Base-by-base conservation (phyloP, 139 green algal genomes). In the Ettlia oleoabundans region DNA sequence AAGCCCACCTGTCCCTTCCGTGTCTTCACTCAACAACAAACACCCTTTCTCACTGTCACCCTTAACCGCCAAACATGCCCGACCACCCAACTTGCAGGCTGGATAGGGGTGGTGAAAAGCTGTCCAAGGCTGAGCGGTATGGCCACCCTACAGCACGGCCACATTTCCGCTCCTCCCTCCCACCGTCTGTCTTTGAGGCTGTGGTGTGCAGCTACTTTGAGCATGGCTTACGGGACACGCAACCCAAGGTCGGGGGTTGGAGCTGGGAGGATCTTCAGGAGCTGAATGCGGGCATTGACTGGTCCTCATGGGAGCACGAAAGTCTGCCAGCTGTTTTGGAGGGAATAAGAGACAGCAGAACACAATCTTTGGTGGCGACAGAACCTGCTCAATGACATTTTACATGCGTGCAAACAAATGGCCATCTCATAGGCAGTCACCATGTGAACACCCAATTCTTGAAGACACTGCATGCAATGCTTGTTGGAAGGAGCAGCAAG, bases 151-250 rank as follows among this genome's bases (percentile, higher is more conserved):
- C 77, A 18, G 61, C 68, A 26, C 78, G 91, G 0, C 87, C 78
- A 24, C 70, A 93, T 47, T 66, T 81, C 53, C 13, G 30, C 40
- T 92, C 84, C n/a, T 61, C 37, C 30, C 75, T 93, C 10, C 53
- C 83, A 4, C 83, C 85, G 1, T 58, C 65, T 1, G 35, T n/a
- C 13, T 82, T 93, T 74, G 68, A 78, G 35, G 88, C 88, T 7
- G 52, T 92, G 6, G 90, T 95, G 42, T 35, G 83, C 28, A 91
- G 84, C 81, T 95, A 88, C 76, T 80, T 92, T 26, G 80, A 83
- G 76, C 91, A 91, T 83, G 92, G 91, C 15, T 81, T 94, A 21
- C 63, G 84, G 70, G 87, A 84, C 7, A 62, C 83, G 15, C 62
- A 66, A 37, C 85, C 91, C n/a, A 85, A 86, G 70, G 47, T 38